Percentiles rank a stretch among this genome's conserved stretches.
phyloP scores from a whole-genome alignment of 2,329 filamentous ascomycete genomes.

The Botrytis squamosa region DNA sequence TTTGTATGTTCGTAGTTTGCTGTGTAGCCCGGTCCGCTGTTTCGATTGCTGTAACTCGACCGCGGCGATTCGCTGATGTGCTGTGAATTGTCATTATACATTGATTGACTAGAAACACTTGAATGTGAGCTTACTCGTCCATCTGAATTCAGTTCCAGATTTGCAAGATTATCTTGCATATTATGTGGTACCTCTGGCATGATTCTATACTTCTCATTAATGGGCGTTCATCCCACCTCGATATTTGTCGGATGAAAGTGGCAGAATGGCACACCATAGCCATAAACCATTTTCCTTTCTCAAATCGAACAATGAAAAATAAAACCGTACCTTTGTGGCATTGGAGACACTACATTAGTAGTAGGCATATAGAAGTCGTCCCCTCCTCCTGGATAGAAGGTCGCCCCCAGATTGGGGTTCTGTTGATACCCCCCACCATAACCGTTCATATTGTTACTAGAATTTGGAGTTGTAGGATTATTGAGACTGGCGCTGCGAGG shows the following conservation, averaged over 20 bases:
- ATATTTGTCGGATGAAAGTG: not conserved
- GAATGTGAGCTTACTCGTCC: slow-evolving; percentile 33
- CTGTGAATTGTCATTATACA: slow-evolving; percentile 25
- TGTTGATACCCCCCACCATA: slow-evolving; percentile 25
- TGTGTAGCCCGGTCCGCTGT: slow-evolving; percentile 32
- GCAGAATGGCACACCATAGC: slow-evolving; percentile 8
- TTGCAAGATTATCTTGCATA: slow-evolving; percentile 91
- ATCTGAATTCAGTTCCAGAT: slow-evolving; percentile 77
- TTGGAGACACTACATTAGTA: slow-evolving; percentile 62
- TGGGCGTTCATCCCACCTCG: not conserved
- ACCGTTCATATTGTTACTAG: slow-evolving; percentile 22
- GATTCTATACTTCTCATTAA: slow-evolving; percentile 56
- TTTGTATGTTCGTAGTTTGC: slow-evolving; percentile 40
- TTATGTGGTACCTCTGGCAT: slow-evolving; percentile 96
- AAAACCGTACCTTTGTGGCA: slow-evolving; percentile 60
- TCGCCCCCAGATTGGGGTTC: slow-evolving; percentile 51
- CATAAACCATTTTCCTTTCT: not conserved
- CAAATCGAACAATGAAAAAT: slow-evolving; percentile 11
- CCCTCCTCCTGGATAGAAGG: slow-evolving; percentile 64
- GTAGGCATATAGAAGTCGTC: slow-evolving; percentile 65
- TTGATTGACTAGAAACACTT: slow-evolving; percentile 32
- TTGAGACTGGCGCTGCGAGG: slow-evolving; percentile 14
- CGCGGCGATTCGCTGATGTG: slow-evolving; percentile 23
- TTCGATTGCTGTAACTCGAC: slow-evolving; percentile 21
- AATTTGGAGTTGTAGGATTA: not conserved